Evolutionary conservation across 2,329 filamentous ascomycete genomes (phyloP).

Genomic region (Fusarium heterosporum): DNA sequence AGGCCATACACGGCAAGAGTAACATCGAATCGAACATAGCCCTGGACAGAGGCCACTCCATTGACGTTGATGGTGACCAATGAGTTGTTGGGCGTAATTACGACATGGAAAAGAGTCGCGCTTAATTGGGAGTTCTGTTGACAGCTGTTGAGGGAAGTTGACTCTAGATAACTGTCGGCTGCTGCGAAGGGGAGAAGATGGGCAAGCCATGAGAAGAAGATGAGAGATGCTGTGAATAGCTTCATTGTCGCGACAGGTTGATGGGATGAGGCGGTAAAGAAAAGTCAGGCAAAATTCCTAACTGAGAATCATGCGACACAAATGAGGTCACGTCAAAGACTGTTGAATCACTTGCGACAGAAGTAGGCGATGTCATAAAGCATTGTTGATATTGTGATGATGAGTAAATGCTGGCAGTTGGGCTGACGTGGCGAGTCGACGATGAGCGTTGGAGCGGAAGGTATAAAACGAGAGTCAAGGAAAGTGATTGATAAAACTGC

Average conservation of each 20-base stretch:
- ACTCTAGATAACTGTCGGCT: slow-evolving; percentile 77
- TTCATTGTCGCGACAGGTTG: slow-evolving; percentile 21
- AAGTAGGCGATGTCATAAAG: not conserved
- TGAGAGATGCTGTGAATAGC: slow-evolving; percentile 13
- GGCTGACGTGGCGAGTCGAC: not conserved
- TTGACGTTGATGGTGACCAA: slow-evolving; percentile 79
- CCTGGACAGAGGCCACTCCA: slow-evolving; percentile 83
- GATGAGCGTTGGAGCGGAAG: not conserved
- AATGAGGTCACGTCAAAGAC: not conserved
- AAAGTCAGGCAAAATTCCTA: not conserved
- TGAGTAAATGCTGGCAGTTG: not conserved
- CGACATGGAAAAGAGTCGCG: slow-evolving; percentile 87
- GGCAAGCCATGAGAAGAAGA: slow-evolving; percentile 27
- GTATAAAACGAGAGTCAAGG: too few relatives aligned
- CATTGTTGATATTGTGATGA: slow-evolving; percentile 19
- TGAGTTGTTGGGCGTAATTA: slow-evolving; percentile 79
- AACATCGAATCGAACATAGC: slow-evolving; percentile 82
- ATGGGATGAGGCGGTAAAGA: not conserved
- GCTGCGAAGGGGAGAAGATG: slow-evolving; percentile 44
- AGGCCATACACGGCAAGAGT: slow-evolving; percentile 86
- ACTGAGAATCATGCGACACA: too few relatives aligned
- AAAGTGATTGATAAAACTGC: too few relatives aligned
- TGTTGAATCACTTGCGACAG: slow-evolving; percentile 1
- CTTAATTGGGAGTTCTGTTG: slow-evolving; percentile 86
- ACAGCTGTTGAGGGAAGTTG: slow-evolving; percentile 86